Conservation (phyloP, 2,329 filamentous ascomycete genomes). For the Colletotrichum viniferum region DNA sequence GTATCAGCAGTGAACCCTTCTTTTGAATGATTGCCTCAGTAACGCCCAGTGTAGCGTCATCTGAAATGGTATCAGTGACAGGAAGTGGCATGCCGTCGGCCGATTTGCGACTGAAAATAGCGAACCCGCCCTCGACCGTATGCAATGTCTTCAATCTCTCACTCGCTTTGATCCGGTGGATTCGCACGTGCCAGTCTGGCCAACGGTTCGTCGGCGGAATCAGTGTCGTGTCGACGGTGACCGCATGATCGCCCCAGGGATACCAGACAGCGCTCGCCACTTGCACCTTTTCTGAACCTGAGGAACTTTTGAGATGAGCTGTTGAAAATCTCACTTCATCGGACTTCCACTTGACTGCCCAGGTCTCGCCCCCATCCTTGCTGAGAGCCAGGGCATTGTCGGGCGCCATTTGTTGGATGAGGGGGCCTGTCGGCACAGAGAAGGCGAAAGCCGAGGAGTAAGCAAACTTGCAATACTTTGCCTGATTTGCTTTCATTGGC, state of each 20-base stretch:
- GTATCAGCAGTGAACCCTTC: not conserved
- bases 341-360: constrained; percentile 33
- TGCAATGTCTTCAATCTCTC: not conserved
- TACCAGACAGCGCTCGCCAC: constrained; percentile 21
- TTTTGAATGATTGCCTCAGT: not conserved
- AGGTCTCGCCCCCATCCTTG: constrained; percentile 33
- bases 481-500: constrained; percentile 43
- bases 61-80: not conserved
- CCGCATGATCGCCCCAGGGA: constrained; percentile 30
- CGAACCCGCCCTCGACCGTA: constrained; percentile 28
- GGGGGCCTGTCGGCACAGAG: constrained; percentile 41
- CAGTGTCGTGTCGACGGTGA: constrained; percentile 30
- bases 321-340: constrained; percentile 16
- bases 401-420: constrained; percentile 37
- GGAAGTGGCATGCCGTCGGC: not conserved
- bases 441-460: constrained; percentile 54
- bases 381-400: constrained; percentile 35
- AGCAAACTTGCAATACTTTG: constrained; percentile 53
- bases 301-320: not conserved
- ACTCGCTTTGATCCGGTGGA: constrained; percentile 24
- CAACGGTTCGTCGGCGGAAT: constrained; percentile 32
- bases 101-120: constrained; percentile 13
- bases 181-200: constrained; percentile 37
- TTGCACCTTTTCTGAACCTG: not conserved
- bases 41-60: not conserved